phyloP scores from a whole-genome alignment of 345 rosid species.

The Gossypium thurberi region DNA sequence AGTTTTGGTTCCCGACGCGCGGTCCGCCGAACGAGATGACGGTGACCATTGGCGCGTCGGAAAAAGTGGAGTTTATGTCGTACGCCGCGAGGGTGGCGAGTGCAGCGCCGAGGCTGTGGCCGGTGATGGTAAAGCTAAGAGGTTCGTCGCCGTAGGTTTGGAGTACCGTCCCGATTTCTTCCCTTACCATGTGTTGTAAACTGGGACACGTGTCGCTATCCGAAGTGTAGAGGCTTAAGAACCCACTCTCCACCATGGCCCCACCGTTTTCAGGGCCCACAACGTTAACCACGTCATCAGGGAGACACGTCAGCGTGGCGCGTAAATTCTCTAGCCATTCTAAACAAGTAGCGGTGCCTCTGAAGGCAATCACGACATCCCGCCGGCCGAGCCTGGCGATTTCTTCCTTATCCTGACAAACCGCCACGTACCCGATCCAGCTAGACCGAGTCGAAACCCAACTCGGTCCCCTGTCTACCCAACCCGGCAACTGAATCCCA shows the following conservation, averaged over 20 bases:
- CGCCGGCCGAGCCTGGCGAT: conserved; percentile 79
- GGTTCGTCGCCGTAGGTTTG: conserved; percentile 59
- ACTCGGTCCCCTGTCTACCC: conserved; percentile 53
- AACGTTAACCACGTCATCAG: conserved; percentile 5
- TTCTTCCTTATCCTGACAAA: conserved; percentile 63
- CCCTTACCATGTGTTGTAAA: conserved; percentile 50
- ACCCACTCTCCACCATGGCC: conserved; percentile 91
- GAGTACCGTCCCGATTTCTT: conserved; percentile 48
- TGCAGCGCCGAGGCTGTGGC: conserved; percentile 90
- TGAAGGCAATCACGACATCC: conserved; percentile 66
- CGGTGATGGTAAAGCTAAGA: conserved; percentile 75
- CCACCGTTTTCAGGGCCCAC: conserved; percentile 7
- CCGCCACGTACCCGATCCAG: conserved; percentile 96
- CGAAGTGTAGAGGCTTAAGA: conserved; percentile 71
- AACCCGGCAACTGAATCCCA: conserved; percentile 59
- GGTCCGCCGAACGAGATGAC: conserved; percentile 94
- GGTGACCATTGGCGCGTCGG: conserved; percentile 50
- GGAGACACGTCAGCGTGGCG: conserved; percentile 54
- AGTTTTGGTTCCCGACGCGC: conserved; percentile 71
- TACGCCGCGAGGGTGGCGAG: conserved; percentile 66
- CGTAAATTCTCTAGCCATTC: conserved; percentile 97
- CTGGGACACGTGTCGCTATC: conserved; percentile 33
- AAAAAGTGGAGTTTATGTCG: conserved; percentile 55
- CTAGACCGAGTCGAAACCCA: conserved; percentile 68
- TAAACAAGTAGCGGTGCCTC: conserved; percentile 85